Conservation (phyloP, 164 flowering plant genomes). For the Litsea cubeba region DNA sequence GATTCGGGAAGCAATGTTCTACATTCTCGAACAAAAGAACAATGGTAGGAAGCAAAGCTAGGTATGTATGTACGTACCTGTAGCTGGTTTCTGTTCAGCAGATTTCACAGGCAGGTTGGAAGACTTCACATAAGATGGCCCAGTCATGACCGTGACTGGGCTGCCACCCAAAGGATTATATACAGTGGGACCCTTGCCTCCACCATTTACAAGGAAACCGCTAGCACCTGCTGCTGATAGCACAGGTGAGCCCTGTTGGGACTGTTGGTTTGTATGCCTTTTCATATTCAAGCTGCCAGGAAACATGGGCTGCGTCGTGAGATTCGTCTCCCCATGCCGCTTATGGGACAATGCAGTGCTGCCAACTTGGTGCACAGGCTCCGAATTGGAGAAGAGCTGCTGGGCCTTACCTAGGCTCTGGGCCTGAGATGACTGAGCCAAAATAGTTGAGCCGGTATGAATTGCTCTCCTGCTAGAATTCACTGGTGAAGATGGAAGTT, state of each 20-base stretch:
- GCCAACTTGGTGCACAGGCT: not conserved
- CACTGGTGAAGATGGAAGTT: constrained; percentile 1
- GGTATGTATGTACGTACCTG: constrained; percentile 3
- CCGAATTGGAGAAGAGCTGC: constrained; percentile 12
- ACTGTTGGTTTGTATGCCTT: constrained; percentile 8
- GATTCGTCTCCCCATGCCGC: constrained; percentile 2
- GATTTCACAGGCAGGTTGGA: constrained; percentile 11
- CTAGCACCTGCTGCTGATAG: not conserved
- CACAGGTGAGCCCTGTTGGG: constrained; percentile 2
- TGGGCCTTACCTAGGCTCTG: constrained; percentile 7
- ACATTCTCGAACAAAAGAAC: not conserved
- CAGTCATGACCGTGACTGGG: constrained; percentile 11
- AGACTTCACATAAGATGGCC: constrained; percentile 13
- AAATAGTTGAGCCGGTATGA: not conserved
- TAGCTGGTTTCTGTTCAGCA: constrained; percentile 12
- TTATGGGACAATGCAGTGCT: constrained; percentile 5
- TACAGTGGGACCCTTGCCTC: constrained; percentile 6
- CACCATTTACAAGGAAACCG: not conserved
- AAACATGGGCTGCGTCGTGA: not conserved
- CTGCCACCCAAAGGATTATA: constrained; percentile 8
- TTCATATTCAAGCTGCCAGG: constrained; percentile 3
- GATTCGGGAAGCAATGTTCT: not conserved
- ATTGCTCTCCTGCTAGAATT: constrained; percentile 5
- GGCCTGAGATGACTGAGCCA: constrained; percentile 8
- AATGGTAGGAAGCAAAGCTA: not conserved